Base-by-base conservation (phyloP, 345 rosid genomes). In the Sonneratia caseolaris region DNA sequence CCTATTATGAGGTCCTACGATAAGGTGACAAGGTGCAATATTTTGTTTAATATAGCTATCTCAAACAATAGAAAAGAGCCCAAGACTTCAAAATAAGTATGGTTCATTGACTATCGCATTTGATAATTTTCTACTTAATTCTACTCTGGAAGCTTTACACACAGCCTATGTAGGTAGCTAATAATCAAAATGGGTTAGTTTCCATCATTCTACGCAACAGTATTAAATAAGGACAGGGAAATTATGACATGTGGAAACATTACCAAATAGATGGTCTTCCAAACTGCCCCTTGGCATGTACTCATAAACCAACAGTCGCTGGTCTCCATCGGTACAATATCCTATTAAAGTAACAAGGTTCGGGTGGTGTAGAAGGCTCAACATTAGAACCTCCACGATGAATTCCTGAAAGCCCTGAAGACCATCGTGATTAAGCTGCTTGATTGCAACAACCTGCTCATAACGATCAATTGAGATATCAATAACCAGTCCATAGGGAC, bases 231-330 rank as follows among this genome's bases (percentile, higher is more conserved):
- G 38, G n/a, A n/a, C 24, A 51, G 13, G 15, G 42, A 56, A 48
- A 70, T 53, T 19, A 70, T 35, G 45, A 38, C 35, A 55, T 65
- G 27, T 42, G 64, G 78, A 72, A 73, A 71, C 77, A 56, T 59
- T 84, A 95, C 99, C 96, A 32, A 82, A 95, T 72, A 95, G 97
- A 85, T 92, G 99, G 79, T 90, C 86, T 88, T 95, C 97, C 82
- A 95, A 74, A 77, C 97, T 95, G 19, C 99, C 99, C 96, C 79
- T 84, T 12, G 93, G 81, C 99, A 95, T 92, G 79, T 88, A 95
- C 68, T 95, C 97, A 36, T 95, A 94, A 73, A 94, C 99, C 86
- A 94, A 79, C 43, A 94, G 86, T 74, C 99, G 89, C 74, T 94
- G 97, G 80, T 95, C 97, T 72, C 99, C 99, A 45, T 89, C 82